Conservation (phyloP, 306 rosid species). For the Sophora flavescens region DNA sequence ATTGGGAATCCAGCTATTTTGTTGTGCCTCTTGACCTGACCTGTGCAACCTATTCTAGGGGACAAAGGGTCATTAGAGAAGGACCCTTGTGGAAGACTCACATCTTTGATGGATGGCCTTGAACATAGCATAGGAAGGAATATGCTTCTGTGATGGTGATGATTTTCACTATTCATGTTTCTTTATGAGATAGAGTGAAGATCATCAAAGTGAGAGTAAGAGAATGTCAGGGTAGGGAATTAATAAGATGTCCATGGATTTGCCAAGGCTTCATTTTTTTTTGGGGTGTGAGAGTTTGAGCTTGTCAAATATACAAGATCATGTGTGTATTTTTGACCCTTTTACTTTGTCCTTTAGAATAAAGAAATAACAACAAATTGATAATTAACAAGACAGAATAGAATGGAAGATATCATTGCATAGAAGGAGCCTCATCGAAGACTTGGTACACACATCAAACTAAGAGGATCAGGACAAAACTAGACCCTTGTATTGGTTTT, state of each 20-base stretch:
- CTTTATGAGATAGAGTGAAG: slow-evolving; percentile 16
- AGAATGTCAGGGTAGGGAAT: slow-evolving; percentile 9
- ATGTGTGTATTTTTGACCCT: slow-evolving; percentile 30
- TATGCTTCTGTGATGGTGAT: slow-evolving; percentile 55
- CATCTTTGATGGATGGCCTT: slow-evolving; percentile 63
- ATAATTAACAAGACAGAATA: slow-evolving; percentile 27
- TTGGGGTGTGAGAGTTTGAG: slow-evolving; percentile 40
- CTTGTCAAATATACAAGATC: slow-evolving; percentile 48
- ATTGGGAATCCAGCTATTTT: slow-evolving; percentile 60
- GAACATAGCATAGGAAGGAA: slow-evolving; percentile 90
- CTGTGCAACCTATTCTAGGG: slow-evolving; percentile 84
- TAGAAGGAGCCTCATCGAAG: slow-evolving; percentile 28
- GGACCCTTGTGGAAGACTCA: slow-evolving; percentile 52
- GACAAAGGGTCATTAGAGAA: slow-evolving; percentile 67
- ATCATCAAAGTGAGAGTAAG: slow-evolving; percentile 5
- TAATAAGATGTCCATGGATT: slow-evolving; percentile 11
- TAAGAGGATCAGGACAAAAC: slow-evolving; percentile 26
- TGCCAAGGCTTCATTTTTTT: slow-evolving; percentile 24
- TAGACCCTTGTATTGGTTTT: slow-evolving; percentile 32
- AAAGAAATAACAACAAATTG: not conserved
- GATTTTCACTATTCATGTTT: slow-evolving; percentile 59
- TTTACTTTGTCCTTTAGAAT: slow-evolving; percentile 29
- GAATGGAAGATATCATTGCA: slow-evolving; percentile 23
- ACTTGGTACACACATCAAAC: slow-evolving; percentile 17
- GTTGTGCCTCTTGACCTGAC: slow-evolving; percentile 85